Percentiles rank a stretch among this genome's conserved stretches.
These are phyloP conservation scores for Hawksworthiomyces lignivorus DNA, from an alignment of 2,329 filamentous ascomycete species.

Conservation along the genomic window DNA sequence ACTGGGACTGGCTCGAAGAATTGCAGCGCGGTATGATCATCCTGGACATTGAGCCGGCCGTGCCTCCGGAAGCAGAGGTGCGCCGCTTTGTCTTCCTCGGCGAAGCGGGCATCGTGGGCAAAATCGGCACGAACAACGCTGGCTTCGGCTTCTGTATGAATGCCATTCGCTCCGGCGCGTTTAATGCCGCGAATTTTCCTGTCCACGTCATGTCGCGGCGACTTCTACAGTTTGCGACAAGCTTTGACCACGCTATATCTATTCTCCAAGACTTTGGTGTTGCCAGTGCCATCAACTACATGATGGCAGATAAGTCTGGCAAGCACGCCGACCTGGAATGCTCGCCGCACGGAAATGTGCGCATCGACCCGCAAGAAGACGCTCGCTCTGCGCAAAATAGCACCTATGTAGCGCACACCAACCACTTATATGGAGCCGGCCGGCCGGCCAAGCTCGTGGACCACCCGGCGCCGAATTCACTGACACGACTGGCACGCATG, in stretches of 20 bases:
- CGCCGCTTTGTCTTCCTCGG: conserved; percentile 11
- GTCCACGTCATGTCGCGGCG: conserved; percentile 6
- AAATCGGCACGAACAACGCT: conserved; percentile 6
- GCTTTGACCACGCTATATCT: not conserved
- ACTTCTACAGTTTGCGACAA: not conserved
- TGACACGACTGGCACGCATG: conserved; percentile 5
- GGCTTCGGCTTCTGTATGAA: conserved; percentile 9
- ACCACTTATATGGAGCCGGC: conserved; percentile 3
- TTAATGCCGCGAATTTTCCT: conserved; percentile 1
- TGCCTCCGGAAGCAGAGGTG: too few relatives aligned
- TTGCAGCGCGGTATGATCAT: conserved; percentile 1
- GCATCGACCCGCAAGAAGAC: not conserved
- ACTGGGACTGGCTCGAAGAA: conserved; percentile 10
- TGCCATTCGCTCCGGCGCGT: conserved; percentile 6
- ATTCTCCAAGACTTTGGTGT: not conserved
- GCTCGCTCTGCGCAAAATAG: not conserved
- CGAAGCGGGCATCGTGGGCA: conserved; percentile 8
- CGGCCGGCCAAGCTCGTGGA: not conserved
- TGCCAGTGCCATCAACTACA: conserved; percentile 2
- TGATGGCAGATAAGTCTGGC: conserved; percentile 4
- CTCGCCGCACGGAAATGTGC: conserved; percentile 1
- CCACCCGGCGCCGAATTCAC: conserved; percentile 5
- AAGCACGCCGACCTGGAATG: conserved; percentile 3
- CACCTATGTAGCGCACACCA: conserved; percentile 6
- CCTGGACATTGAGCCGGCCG: not conserved